Evolutionary conservation across 2,329 filamentous ascomycete genomes (phyloP).

Genomic region (Pseudocercospora pini-densiflorae): DNA sequence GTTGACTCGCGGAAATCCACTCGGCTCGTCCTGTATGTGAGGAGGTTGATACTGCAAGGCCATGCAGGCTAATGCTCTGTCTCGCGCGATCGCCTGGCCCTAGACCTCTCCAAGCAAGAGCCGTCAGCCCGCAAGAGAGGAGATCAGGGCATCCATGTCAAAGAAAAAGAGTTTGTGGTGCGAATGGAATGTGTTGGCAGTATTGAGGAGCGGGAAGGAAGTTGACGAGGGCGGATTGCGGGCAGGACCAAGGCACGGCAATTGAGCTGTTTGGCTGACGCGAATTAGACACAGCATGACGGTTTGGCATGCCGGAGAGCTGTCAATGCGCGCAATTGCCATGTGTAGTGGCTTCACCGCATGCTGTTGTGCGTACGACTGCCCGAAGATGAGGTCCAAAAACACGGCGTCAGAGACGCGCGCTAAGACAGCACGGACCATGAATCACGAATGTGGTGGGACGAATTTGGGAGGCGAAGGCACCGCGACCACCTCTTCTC

Average conservation of each 20-base stretch:
- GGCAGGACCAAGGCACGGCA: conserved; percentile 24
- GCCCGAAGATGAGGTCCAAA: conserved; percentile 9
- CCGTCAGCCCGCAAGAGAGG: conserved; percentile 8
- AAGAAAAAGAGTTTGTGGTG: conserved; percentile 17
- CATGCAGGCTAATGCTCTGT: conserved; percentile 23
- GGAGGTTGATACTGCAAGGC: conserved; percentile 32
- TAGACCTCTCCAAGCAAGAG: conserved; percentile 18
- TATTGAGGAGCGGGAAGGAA: conserved; percentile 11
- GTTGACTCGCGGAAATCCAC: conserved; percentile 25
- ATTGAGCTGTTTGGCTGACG: conserved; percentile 13
- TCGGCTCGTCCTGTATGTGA: conserved; percentile 24
- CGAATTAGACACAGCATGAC: conserved; percentile 20
- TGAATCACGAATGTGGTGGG: not conserved
- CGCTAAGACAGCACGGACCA: not conserved
- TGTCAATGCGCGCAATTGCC: conserved; percentile 23
- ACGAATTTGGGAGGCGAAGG: not conserved
- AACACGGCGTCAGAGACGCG: not conserved
- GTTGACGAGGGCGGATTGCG: conserved; percentile 18
- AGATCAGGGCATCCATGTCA: conserved; percentile 31
- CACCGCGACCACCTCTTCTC: not conserved
- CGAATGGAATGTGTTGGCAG: conserved; percentile 26
- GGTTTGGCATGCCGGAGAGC: conserved; percentile 18
- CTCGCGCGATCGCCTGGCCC: conserved; percentile 8
- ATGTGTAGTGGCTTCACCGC: conserved; percentile 17
- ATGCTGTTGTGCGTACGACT: conserved; percentile 7